Percentiles rank a stretch among this genome's conserved stretches.
phyloP scores from a whole-genome alignment of 2,329 filamentous ascomycete species.

The Graphium sp. region DNA sequence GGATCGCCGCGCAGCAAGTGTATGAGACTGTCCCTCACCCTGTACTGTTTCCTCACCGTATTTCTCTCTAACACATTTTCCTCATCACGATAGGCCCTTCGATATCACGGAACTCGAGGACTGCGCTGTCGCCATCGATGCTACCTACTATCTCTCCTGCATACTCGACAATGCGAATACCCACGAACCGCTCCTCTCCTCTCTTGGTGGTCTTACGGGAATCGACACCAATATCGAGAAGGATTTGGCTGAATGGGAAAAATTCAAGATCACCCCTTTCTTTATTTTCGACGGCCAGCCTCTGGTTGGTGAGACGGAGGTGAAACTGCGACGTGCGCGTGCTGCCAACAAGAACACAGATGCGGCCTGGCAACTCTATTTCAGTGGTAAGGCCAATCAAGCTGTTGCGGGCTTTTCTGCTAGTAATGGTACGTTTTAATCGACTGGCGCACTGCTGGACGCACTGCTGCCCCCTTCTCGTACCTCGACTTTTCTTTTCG shows the following conservation, averaged over 20 bases:
- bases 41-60: background rate
- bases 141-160: slow-evolving; percentile 70
- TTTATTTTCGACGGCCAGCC: slow-evolving; percentile 90
- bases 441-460: background rate
- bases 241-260: slow-evolving; percentile 59
- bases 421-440: slow-evolving; percentile 43
- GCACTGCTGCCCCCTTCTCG: background rate
- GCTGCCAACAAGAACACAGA: slow-evolving; percentile 55
- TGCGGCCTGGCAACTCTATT: slow-evolving; percentile 76
- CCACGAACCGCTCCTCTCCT: slow-evolving; percentile 77
- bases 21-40: slow-evolving; percentile 9
- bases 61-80: slow-evolving; percentile 1
- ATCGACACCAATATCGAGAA: slow-evolving; percentile 59
- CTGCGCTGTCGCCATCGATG: slow-evolving; percentile 69
- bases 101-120: slow-evolving; percentile 56
- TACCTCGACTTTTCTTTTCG: slow-evolving; percentile 4
- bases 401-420: slow-evolving; percentile 74
- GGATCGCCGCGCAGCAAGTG: slow-evolving; percentile 20
- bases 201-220: slow-evolving; percentile 75
- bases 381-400: slow-evolving; percentile 58
- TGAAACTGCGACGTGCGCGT: slow-evolving; percentile 44
- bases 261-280: slow-evolving; percentile 61
- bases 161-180: slow-evolving; percentile 54
- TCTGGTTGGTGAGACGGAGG: slow-evolving; percentile 57
- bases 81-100: slow-evolving; percentile 26